Evolutionary conservation across 352 stramenopile genomes (phyloP), one percentile per base, ranked within the genome.

Genomic region (Lagenidium giganteum): DNA sequence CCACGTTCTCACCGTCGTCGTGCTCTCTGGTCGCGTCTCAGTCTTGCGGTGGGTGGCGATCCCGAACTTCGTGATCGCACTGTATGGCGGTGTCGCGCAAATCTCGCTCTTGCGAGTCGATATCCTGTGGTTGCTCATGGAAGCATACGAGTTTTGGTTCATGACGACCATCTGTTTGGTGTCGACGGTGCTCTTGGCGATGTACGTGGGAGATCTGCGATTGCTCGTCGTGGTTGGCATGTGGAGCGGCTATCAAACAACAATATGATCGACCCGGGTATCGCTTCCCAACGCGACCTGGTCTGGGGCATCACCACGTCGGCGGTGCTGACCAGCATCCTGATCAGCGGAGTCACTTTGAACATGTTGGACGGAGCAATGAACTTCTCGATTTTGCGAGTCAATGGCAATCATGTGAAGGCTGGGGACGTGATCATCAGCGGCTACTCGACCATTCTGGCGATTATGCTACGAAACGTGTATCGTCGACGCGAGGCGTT

Each of bases 131-230:
- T 23, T 68, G 30, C 50, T 56, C 21, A 22, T 55, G 9, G 8
- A 4, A n/a, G 65, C 59, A 7, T 68, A 74, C 56, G 64, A 74
- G 30, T 65, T 67, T 26, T 74, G 59, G 56, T 68, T 70, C 49
- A 65, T 70, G 36, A 43, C 59, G 20, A 25, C 47, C 7, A 26
- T 64, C 7, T 60, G 55, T 24, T 16, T 40, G 1, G n/a, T 44
- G 3, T 51, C 48, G 3, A 50, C 47, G 11, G 8, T 42, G 2
- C 25, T 68, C 8, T 52, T 65, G 27, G 34, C 37, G 3, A 1
- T 46, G 5, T 36, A 58, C n/a, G 25, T 74, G 3, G 26, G 29
- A 0, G 64, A 74, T 33, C 8, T 41, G 7, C 38, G 59, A 13
- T 24, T 47, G 32, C 9, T 46, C 28, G 29, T 68, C 12, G 29